Base-by-base conservation (phyloP, 2,329 filamentous ascomycete genomes). In the Neurospora sp. region DNA sequence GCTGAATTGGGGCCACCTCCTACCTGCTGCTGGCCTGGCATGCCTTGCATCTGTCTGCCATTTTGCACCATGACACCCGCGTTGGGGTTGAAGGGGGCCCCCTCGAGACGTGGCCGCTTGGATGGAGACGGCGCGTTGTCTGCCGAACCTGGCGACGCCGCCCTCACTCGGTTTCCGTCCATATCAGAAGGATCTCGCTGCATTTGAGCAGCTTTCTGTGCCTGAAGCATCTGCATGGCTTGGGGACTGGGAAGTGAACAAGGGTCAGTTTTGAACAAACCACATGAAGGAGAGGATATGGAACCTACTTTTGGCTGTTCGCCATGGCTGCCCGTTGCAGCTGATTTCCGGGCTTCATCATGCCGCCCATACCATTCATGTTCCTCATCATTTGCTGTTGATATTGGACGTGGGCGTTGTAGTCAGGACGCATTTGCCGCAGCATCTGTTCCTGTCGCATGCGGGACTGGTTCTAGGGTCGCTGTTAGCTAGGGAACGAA, bases 101-200 rank as follows among this genome's bases (percentile, higher is more conserved):
- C 89, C 73, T 94, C 92, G 71, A 97, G 87, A 70, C 94, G 91
- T 70, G 90, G 92, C 77, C 94, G 88, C 83, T 98, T 98, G 73
- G 92, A 95, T 1, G 95, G 95, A 39, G 95, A 98, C 4, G 93
- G 93, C 36, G 92, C 93, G 77, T 96, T 96, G 68, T 97, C 94
- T 69, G 89, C 90, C 43, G 91, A 90, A 67, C 89, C 89, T 8
- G 95, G 95, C 40, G 95, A 97, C 70, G 90, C 89, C 37, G 93
- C 90, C 71, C 93, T 88, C 73, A 90, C 89, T 71, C 91, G 91
- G 80, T 91, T 92, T 80, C 91, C 91, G 76, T 97, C 93, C 87
- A 96, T 93, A 72, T 91, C 89, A 17, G 92, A 95, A 69, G 92
- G 91, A 76, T 97, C 93, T 71, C 93, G 87, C 79, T 95, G 92